These are phyloP conservation scores for Arxiozyma bovina DNA, from an alignment of 1,139 yeast genomes.

Conservation along the genomic window DNA sequence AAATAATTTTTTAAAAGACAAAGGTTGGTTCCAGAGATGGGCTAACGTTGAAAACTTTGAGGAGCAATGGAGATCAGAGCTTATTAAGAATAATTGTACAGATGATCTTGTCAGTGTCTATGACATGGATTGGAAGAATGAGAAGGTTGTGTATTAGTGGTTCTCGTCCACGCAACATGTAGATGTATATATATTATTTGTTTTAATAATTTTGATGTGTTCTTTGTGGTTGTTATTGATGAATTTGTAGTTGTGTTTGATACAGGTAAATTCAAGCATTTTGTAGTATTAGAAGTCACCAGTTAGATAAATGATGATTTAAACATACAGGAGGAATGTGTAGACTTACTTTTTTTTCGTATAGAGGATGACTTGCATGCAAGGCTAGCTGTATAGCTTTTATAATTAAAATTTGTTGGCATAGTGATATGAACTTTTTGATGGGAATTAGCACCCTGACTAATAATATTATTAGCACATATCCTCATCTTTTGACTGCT, in stretches of 20 bases:
- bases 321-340: too few species aligned
- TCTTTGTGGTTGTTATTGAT: neutral
- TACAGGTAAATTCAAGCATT: neutral
- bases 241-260: neutral
- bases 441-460: too few species aligned
- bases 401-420: too few species aligned
- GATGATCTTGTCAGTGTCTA: slow-evolving; percentile 17
- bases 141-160: neutral
- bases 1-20: slow-evolving; percentile 39
- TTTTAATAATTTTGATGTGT: neutral
- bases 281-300: neutral
- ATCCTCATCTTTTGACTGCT: too few species aligned
- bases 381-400: too few species aligned
- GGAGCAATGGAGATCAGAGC: slow-evolving; percentile 28
- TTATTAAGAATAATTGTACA: slow-evolving; percentile 12
- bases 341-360: too few species aligned
- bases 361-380: too few species aligned
- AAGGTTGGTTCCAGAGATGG: slow-evolving; percentile 56
- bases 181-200: neutral
- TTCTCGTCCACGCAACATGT: neutral
- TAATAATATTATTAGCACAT: too few species aligned
- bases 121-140: neutral
- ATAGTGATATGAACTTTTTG: too few species aligned
- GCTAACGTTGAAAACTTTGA: slow-evolving; percentile 57
- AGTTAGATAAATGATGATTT: neutral